Base-by-base conservation (phyloP, 129 eudicot species). In the Tagetes erecta region DNA sequence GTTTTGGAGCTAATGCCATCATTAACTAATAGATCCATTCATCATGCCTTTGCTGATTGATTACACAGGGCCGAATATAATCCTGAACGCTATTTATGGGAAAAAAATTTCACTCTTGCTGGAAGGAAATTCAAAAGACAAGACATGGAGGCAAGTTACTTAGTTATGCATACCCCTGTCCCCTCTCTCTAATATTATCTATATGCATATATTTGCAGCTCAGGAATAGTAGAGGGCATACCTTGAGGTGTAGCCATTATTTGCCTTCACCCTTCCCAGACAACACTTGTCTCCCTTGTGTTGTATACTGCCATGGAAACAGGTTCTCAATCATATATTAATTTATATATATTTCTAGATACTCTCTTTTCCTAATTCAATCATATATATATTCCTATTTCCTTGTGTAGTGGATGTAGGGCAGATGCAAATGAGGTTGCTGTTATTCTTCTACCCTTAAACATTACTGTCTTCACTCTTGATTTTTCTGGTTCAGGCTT, bases 401-500 rank as follows among this genome's bases (percentile, higher is more conserved):
- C 27, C 27, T 53, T 38, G 53, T 80, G 85, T 87, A 92, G 98
- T 79, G 98, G 98, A 60, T 88, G 93, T 58, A 80, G 98, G 71
- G 98, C 96, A 45, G 98, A 94, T 82, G 97, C 97, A 72, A 94
- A 90, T 75, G 96, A 94, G 78, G 98, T 91, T 58, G 98, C 97
- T 63, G 85, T 88, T 39, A 81, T 94, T 75, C 97, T 94, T 66
- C 89, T 94, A 68, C 97, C 98, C 36, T 86, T 91, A 57, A 90
- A 90, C 64, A 94, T 94, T 65, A 90, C 98, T 9, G 87, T 94
- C 27, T 90, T 94, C 76, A 88, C 97, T 60, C 91, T 94, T 75
- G 98, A 94, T 78, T 94, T 94, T 67, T 94, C 98, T 8, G 98
- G 97, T n/a, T 94, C 98, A 53, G 98, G 98, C 60, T 85, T 94